Conservation (phyloP, 2,329 filamentous ascomycete species). For the Coniochaeta sp. region DNA sequence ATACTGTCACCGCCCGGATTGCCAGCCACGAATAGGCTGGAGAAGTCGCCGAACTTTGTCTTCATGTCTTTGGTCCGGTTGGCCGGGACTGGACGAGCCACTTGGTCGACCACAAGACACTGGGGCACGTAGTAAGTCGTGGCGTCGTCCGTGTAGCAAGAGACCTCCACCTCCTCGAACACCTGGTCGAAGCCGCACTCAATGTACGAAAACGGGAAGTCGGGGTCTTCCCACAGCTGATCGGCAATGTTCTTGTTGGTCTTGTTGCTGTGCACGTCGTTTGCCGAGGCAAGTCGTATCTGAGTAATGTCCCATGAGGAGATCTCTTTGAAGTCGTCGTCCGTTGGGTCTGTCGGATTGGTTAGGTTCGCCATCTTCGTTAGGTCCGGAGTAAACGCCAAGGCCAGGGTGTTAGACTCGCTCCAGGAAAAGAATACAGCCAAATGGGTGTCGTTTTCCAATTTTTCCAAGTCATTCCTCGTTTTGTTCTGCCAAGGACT, state of each 20-base stretch:
- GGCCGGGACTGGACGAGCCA: neutral
- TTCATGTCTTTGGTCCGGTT: neutral
- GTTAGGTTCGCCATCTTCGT: no score
- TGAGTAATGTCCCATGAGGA: constrained; percentile 1
- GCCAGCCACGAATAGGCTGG: constrained; percentile 2
- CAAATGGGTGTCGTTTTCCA: neutral
- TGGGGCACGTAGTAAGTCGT: neutral
- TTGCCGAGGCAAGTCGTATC: constrained; percentile 6
- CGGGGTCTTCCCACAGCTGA: neutral
- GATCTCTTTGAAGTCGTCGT: no score
- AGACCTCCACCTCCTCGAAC: constrained; percentile 6
- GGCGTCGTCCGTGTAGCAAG: constrained; percentile 3
- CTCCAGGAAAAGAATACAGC: neutral
- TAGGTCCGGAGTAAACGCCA: neutral
- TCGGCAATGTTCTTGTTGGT: neutral
- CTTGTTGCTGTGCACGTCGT: neutral
- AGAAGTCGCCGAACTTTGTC: constrained; percentile 6
- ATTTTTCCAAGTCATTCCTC: neutral
- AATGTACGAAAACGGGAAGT: constrained; percentile 10
- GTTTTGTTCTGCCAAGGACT: constrained; percentile 6
- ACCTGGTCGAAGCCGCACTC: constrained; percentile 9
- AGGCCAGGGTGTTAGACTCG: neutral
- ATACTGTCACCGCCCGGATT: neutral
- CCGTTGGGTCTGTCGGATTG: no score
- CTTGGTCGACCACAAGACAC: no score